Conservation (phyloP, 257 asterid species). For the Cinchona pubescens region DNA sequence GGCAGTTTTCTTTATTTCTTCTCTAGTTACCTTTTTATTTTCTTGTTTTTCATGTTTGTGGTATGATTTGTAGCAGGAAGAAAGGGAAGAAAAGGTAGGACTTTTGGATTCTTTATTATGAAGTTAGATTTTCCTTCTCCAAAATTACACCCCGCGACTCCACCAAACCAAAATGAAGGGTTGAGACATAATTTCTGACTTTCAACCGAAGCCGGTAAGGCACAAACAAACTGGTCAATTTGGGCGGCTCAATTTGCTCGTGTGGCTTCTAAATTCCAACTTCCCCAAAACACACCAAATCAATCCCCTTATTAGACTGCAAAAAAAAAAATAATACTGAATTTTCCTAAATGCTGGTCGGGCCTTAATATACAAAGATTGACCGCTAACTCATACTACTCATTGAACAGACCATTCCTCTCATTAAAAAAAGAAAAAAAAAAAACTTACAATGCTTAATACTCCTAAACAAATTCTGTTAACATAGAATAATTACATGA, state of each 20-base stretch:
- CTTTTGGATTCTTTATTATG: too few relatives aligned
- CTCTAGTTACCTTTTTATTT: too few relatives aligned
- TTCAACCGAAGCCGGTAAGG: conserved; percentile 30
- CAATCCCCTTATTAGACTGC: neutral
- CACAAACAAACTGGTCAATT: conserved; percentile 50
- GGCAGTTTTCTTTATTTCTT: too few relatives aligned
- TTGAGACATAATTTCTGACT: conserved; percentile 1
- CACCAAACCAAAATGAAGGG: conserved; percentile 10
- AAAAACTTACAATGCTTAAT: too few relatives aligned
- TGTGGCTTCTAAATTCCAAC: conserved; percentile 23
- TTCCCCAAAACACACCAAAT: conserved; percentile 15
- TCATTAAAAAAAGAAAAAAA: too few relatives aligned
- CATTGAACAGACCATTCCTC: too few relatives aligned
- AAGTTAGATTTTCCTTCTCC: neutral
- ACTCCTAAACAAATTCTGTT: too few relatives aligned
- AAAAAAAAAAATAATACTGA: too few relatives aligned
- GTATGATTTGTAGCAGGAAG: neutral
- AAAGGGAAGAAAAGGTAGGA: neutral
- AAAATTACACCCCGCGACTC: conserved; percentile 1
- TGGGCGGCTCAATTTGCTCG: conserved; percentile 53
- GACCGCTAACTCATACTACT: too few relatives aligned
- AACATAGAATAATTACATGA: conserved; percentile 4
- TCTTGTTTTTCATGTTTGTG: too few relatives aligned
- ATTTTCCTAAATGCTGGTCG: too few relatives aligned
- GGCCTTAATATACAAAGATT: too few relatives aligned